Evolutionary conservation across 2,329 filamentous ascomycete genomes (phyloP).

Genomic region (Colletotrichum horii): DNA sequence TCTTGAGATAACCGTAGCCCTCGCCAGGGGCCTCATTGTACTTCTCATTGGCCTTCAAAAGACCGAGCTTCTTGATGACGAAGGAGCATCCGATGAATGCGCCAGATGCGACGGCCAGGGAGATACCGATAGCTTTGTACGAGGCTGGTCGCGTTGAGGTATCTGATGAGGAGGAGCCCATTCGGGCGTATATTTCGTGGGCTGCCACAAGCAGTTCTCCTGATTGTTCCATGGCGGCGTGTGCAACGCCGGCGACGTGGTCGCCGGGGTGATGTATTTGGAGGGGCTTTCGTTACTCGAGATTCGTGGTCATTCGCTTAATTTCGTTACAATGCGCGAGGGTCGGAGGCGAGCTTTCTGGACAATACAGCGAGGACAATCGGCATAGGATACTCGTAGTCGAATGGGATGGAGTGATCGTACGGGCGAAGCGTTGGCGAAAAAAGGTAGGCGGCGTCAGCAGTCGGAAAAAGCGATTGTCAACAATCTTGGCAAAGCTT

Average conservation of each 20-base stretch:
- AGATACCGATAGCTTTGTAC: conserved; percentile 88
- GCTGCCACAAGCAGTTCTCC: conserved; percentile 12
- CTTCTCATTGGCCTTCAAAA: conserved; percentile 92
- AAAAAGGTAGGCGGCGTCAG: not conserved
- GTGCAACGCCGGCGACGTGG: not conserved
- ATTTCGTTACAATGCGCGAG: not conserved
- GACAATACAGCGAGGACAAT: not conserved
- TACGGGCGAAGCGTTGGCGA: not conserved
- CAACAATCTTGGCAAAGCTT: conserved; percentile 20
- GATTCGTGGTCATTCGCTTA: conserved; percentile 7
- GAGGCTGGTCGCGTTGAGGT: conserved; percentile 46
- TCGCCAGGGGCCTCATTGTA: conserved; percentile 96
- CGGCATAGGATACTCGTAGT: not conserved
- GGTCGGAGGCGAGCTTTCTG: not conserved
- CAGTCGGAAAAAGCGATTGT: not conserved
- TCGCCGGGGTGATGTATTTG: conserved; percentile 15
- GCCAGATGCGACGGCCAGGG: conserved; percentile 84
- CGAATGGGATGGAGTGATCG: not conserved
- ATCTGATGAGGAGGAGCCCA: conserved; percentile 20
- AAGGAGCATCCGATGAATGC: conserved; percentile 95
- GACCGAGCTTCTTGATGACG: conserved; percentile 90
- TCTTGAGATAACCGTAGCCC: conserved; percentile 97
- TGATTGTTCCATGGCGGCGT: conserved; percentile 13
- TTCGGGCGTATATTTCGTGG: conserved; percentile 19
- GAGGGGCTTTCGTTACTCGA: not conserved